Percentiles rank a stretch among this genome's conserved stretches.
phyloP scores from a whole-genome alignment of 2,329 filamentous ascomycete genomes.

The Xylariomycetidae sp. region DNA sequence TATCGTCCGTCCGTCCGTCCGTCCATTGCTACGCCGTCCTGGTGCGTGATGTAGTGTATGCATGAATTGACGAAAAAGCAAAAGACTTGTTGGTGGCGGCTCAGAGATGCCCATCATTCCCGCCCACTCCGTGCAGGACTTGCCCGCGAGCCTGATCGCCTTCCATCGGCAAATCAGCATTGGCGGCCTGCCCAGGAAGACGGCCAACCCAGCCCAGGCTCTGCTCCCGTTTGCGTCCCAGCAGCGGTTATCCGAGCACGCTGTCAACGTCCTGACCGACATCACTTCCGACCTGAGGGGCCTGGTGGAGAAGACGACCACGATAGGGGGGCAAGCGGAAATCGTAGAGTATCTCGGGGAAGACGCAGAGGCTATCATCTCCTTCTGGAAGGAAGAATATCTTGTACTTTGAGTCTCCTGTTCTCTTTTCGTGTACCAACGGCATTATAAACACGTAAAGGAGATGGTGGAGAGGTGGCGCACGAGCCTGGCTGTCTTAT shows the following conservation, averaged over 20 bases:
- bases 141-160: constrained; percentile 33
- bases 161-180: constrained; percentile 30
- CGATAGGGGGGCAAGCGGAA: constrained; percentile 15
- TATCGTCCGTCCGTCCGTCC: no score
- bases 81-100: constrained; percentile 2
- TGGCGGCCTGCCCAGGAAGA: constrained; percentile 5
- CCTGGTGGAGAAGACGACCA: constrained; percentile 20
- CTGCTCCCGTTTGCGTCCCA: constrained; percentile 32
- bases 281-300: constrained; percentile 25
- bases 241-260: constrained; percentile 21
- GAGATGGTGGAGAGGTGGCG: no score
- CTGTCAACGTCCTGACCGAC: constrained; percentile 29
- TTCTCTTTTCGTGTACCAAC: no score
- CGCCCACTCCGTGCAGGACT: constrained; percentile 28
- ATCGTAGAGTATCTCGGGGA: constrained; percentile 21
- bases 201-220: constrained; percentile 13
- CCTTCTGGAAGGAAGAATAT: constrained; percentile 26
- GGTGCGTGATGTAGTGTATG: no score
- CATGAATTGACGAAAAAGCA: no score
- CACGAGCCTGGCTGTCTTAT: no score
- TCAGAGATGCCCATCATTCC: constrained; percentile 38
- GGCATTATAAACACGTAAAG: no score
- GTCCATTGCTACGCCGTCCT: no score
- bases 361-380: constrained; percentile 21
- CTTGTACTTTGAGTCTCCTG: constrained; percentile 1